Conservation (phyloP, 1,284 basidiomycete genomes). For the Schizophyllum commune region DNA sequence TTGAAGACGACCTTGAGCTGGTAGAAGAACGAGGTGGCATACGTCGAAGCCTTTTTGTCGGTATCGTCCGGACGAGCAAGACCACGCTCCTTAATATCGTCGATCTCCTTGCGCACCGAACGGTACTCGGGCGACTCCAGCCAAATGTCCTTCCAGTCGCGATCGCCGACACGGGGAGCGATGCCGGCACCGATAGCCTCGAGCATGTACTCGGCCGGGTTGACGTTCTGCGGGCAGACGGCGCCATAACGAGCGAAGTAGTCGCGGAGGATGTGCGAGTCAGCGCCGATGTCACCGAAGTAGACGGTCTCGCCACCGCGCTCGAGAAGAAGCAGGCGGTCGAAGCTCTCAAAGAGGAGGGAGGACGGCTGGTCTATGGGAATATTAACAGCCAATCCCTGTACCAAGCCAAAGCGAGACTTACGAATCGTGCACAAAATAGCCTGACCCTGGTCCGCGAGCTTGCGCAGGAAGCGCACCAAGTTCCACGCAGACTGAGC, state of each 20-base stretch:
- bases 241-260: slow-evolving; percentile 71
- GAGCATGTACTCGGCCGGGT: slow-evolving; percentile 58
- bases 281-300: slow-evolving; percentile 72
- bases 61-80: slow-evolving; percentile 29
- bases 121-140: slow-evolving; percentile 41
- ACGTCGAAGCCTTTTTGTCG: slow-evolving; percentile 34
- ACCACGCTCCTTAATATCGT: slow-evolving; percentile 34
- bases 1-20: slow-evolving; percentile 72
- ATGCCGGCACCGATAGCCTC: slow-evolving; percentile 75
- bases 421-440: slow-evolving; percentile 60
- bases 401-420: neutral
- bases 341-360: slow-evolving; percentile 66
- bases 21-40: slow-evolving; percentile 72
- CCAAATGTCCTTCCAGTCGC: slow-evolving; percentile 79
- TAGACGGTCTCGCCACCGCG: slow-evolving; percentile 68
- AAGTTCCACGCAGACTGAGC: slow-evolving; percentile 72
- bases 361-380: slow-evolving; percentile 25
- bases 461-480: slow-evolving; percentile 75
- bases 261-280: slow-evolving; percentile 50
- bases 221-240: slow-evolving; percentile 50
- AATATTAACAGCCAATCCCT: neutral
- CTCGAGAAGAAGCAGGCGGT: slow-evolving; percentile 60
- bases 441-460: slow-evolving; percentile 82
- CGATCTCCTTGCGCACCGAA: slow-evolving; percentile 32
- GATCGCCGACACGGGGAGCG: slow-evolving; percentile 51